A percentile compares a stretch with the other conserved stretches of the same genome.
Evolutionary conservation across 169 alveolate species (phyloP).

Genomic region (Perkinsus chesapeaki): DNA sequence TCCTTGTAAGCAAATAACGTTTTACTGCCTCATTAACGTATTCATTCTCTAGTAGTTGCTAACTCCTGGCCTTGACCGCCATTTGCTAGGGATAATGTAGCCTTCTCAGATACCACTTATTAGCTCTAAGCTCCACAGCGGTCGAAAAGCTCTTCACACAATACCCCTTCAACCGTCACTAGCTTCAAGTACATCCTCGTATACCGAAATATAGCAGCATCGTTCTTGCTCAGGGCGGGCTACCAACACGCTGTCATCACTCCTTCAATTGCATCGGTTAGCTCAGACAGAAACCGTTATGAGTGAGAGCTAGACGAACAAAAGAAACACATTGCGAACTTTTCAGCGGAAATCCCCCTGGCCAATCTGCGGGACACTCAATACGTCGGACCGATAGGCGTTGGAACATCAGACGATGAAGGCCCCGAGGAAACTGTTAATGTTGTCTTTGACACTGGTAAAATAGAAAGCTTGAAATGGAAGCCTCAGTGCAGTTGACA

Average conservation of each 20-base stretch:
- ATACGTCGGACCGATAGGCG: constrained; percentile 2
- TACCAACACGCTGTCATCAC: not conserved
- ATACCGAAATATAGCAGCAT: no score
- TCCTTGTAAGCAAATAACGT: no score
- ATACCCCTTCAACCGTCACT: not conserved
- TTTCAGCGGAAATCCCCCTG: not conserved
- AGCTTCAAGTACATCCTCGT: no score
- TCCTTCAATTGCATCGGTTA: not conserved
- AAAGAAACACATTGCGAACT: not conserved
- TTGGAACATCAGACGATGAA: not conserved
- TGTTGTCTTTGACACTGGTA: constrained; percentile 9
- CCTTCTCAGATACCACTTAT: no score
- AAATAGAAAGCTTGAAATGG: no score
- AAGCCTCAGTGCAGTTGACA: no score
- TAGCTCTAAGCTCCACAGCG: no score
- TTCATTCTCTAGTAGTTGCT: no score
- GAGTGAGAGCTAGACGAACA: not conserved
- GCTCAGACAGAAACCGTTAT: not conserved
- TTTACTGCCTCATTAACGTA: no score
- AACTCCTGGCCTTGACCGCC: no score
- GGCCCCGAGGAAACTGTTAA: not conserved
- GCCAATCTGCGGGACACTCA: not conserved
- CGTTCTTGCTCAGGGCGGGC: no score
- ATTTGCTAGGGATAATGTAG: no score
- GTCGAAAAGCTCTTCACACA: not conserved